Evolutionary conservation across 169 alveolate genomes (phyloP), one percentile per base, ranked within the genome.

Genomic region (Theileria sp.): DNA sequence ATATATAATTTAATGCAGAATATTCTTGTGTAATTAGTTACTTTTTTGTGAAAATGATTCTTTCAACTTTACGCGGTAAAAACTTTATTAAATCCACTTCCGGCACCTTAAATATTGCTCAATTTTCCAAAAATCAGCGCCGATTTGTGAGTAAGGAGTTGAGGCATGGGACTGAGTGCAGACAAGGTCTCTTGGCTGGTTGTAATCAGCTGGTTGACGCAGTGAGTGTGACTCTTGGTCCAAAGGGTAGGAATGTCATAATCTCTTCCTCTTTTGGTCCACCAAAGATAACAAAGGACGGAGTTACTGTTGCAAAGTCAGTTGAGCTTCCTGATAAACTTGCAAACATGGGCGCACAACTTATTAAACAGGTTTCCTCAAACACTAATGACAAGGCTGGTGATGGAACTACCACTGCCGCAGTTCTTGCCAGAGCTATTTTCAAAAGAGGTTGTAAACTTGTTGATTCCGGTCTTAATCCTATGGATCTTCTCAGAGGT

Each of bases 401-500:
- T 30, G 99, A 98, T 85, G 99, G 99, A 44, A 98, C 99, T 49
- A 98, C 99, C 0, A 98, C 99, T 19, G 99, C 99, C 49, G 98
- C 99, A 0, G 97, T 98, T 44, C 92, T 98, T 51, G 99, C 99
- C 15, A 88, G 99, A 56, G 99, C 99, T 49, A 96, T 98, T 64
- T 98, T 94, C 94, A 96, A 95, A 80, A 99, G 97, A 56, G 99
- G 99, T 32, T 97, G 99, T 90, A 97, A 97, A 80, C 96, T 98
- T 25, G 99, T 98, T n/a, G 99, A 98, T 67, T 98, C 99, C 15
- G 99, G 99, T 26, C 92, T 98, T 94, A 98, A 98, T 92, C 99
- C 99, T 17, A 97, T 97, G 99, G 99, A 98, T 85, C 82, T 98
- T 67, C 92, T 97, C 82, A 92, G 99, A 91, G 99, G 89, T 34